A percentile compares a stretch with the other conserved stretches of the same genome.
phyloP scores from a whole-genome alignment of 2,329 filamentous ascomycete genomes.

The Plenodomus biglobosus region DNA sequence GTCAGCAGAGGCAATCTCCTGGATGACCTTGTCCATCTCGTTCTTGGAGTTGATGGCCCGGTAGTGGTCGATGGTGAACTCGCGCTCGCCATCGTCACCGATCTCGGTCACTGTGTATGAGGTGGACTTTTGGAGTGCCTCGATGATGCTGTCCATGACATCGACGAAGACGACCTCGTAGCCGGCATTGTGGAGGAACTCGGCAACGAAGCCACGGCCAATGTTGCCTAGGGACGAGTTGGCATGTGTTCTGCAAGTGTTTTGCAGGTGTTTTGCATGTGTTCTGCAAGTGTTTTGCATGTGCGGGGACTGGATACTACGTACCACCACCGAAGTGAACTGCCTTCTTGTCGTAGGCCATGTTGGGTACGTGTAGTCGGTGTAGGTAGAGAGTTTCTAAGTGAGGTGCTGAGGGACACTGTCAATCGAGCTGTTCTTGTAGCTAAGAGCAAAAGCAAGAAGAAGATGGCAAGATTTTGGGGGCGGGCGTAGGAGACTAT shows the following conservation, averaged over 20 bases:
- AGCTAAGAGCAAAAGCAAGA: constrained; percentile 1
- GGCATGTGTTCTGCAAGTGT: not conserved
- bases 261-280: not conserved
- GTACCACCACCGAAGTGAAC: constrained; percentile 54
- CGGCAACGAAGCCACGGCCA: constrained; percentile 52
- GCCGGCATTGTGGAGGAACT: constrained; percentile 87
- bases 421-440: not conserved
- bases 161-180: constrained; percentile 97
- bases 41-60: constrained; percentile 94
- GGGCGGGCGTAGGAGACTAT: constrained; percentile 3
- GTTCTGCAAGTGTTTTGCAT: not conserved
- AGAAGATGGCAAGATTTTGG: not conserved
- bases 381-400: constrained; percentile 6
- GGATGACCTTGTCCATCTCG: constrained; percentile 75
- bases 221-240: constrained; percentile 51
- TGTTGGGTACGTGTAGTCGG: constrained; percentile 23
- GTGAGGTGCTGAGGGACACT: constrained; percentile 1
- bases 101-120: constrained; percentile 94
- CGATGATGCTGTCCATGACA: constrained; percentile 81
- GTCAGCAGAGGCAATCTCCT: constrained; percentile 85
- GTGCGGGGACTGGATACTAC: not conserved
- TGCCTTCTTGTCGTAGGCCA: constrained; percentile 51
- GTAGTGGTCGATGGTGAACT: constrained; percentile 89
- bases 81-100: constrained; percentile 76
- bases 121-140: constrained; percentile 71